phyloP scores from a whole-genome alignment of 202 grass and related monocot species.

The Brachypodium distachyon region DNA sequence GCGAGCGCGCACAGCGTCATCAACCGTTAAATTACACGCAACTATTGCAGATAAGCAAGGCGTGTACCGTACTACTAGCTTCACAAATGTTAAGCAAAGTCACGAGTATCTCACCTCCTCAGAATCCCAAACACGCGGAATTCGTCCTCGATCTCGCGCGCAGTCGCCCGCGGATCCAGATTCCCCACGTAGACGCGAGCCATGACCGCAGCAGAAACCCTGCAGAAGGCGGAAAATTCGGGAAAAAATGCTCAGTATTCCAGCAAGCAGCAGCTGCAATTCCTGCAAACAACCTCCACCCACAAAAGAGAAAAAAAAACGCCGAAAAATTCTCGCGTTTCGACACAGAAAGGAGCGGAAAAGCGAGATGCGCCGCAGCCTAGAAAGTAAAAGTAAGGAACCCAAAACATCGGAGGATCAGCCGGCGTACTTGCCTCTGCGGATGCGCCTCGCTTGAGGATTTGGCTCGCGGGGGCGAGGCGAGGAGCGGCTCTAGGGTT shows the following conservation, averaged over 20 bases:
- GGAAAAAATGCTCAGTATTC: not conserved
- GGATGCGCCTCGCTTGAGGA: not conserved
- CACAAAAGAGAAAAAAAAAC: not conserved
- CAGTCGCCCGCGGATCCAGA: constrained; percentile 71
- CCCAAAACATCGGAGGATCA: not conserved
- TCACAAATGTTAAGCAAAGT: not conserved
- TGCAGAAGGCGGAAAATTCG: not conserved
- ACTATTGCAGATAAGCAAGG: not conserved
- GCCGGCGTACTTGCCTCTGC: not conserved
- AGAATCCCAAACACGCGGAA: constrained; percentile 92
- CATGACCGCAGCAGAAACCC: constrained; percentile 32
- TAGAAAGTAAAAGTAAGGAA: too few relatives aligned
- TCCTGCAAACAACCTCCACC: not conserved
- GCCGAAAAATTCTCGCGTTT: not conserved
- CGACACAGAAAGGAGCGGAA: not conserved
- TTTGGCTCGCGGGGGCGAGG: not conserved
- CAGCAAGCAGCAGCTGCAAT: constrained; percentile 5
- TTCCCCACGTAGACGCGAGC: constrained; percentile 97
- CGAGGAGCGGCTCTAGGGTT: constrained; percentile 37
- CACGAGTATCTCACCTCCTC: constrained; percentile 52
- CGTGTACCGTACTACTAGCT: not conserved
- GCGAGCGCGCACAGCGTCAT: not conserved
- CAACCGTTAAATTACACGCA: not conserved
- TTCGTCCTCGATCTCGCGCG: constrained; percentile 82
- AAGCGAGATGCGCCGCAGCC: not conserved